Evolutionary conservation across 208 protist genomes (phyloP).

Genomic region (Trypanosoma vivax): DNA sequence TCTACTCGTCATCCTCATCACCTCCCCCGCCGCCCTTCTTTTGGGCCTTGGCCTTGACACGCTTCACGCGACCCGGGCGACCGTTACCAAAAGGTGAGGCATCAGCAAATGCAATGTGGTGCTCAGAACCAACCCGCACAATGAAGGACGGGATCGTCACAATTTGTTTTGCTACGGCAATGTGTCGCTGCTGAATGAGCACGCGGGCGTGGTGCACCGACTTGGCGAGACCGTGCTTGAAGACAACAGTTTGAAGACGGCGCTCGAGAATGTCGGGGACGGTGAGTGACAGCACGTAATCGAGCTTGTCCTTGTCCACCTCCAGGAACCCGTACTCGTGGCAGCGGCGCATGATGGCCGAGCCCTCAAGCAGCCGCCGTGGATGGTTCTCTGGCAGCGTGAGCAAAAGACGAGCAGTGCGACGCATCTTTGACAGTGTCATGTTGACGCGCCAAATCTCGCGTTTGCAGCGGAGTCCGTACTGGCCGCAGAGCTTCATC

Average conservation of each 20-base stretch:
- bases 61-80: constrained; percentile 94
- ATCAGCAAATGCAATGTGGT: constrained; percentile 98
- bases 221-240: constrained; percentile 98
- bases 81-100: constrained; percentile 95
- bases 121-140: constrained; percentile 97
- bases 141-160: constrained; percentile 99
- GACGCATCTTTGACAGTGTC: constrained; percentile 98
- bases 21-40: constrained; percentile 64
- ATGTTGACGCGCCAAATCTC: constrained; percentile 99
- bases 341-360: constrained; percentile 98
- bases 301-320: constrained; percentile 98
- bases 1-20: constrained; percentile 35
- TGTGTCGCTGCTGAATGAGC: constrained; percentile 99
- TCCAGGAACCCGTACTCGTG: constrained; percentile 98
- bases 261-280: constrained; percentile 99
- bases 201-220: constrained; percentile 99
- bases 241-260: constrained; percentile 99
- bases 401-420: constrained; percentile 97
- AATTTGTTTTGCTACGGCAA: constrained; percentile 99
- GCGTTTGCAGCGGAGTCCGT: constrained; percentile 98
- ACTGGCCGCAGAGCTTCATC: constrained; percentile 99
- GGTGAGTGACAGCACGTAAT: constrained; percentile 99
- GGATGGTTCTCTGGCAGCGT: constrained; percentile 98
- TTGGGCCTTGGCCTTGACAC: constrained; percentile 77
- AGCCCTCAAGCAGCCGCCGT: constrained; percentile 96